Evolutionary conservation across 495 filamentous ascomycete species (phyloP).

Genomic region (Venustampulla echinocandica): DNA sequence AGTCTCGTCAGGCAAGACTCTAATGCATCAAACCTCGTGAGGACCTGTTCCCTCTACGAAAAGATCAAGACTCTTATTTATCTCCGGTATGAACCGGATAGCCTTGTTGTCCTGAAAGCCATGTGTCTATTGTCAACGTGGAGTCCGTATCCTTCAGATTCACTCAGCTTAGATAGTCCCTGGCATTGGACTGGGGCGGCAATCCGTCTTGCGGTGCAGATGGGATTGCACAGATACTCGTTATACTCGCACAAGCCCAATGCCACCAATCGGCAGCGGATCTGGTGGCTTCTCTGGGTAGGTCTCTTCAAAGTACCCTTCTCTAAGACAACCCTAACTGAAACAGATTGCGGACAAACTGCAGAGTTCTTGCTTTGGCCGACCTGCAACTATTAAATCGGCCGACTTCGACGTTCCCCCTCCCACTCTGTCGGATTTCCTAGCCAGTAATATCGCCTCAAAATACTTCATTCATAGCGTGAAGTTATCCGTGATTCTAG

Average conservation of each 20-base stretch:
- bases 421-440: background rate
- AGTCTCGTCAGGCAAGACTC: background rate
- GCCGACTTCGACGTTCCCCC: background rate
- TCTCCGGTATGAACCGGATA: background rate
- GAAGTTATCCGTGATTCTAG: background rate
- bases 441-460: background rate
- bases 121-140: background rate
- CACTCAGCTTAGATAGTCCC: background rate
- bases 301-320: background rate
- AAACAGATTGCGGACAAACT: background rate
- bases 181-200: constrained; percentile 3
- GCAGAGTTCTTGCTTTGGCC: background rate
- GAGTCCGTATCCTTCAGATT: background rate
- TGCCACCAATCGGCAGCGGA: background rate
- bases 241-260: background rate
- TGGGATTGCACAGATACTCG: background rate
- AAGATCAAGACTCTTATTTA: constrained; percentile 1
- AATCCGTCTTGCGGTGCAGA: background rate
- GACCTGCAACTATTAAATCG: background rate
- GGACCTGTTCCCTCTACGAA: background rate
- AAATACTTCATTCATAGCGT: background rate
- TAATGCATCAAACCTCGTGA: background rate
- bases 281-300: background rate
- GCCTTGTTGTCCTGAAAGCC: background rate
- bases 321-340: background rate